Conservation (phyloP, 768 basidiomycete genomes). For the Chalciporus pseudorubinellus region DNA sequence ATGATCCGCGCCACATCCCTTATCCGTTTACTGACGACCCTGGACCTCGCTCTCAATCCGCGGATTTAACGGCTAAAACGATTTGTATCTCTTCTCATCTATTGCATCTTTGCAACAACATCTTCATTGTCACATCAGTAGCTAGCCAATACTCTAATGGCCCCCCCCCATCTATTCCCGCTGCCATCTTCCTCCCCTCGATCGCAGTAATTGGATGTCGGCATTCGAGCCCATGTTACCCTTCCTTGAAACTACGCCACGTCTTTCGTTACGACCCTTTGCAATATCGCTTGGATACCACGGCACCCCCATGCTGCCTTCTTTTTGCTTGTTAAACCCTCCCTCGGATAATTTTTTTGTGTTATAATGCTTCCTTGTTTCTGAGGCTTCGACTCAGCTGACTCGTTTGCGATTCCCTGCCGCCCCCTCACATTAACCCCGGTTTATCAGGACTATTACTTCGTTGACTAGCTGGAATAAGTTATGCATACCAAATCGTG, state of each 20-base stretch:
- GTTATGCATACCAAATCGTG: conserved; percentile 8
- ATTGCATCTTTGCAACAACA: conserved; percentile 21
- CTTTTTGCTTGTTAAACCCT: conserved; percentile 1
- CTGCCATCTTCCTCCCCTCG: conserved; percentile 4
- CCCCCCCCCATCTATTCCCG: conserved; percentile 12
- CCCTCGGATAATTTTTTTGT: conserved; percentile 3
- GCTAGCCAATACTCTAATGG: conserved; percentile 21
- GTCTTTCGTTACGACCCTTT: conserved; percentile 7
- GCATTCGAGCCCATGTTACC: conserved; percentile 8
- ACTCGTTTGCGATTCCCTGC: not conserved
- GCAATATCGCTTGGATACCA: conserved; percentile 28
- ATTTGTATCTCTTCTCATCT: conserved; percentile 23
- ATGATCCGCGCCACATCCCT: conserved; percentile 29
- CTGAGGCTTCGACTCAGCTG: not conserved
- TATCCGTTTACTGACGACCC: not conserved
- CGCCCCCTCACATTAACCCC: conserved; percentile 1
- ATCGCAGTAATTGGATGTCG: conserved; percentile 14
- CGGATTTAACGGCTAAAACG: conserved; percentile 6
- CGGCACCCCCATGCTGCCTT: conserved; percentile 4
- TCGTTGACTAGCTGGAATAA: conserved; percentile 19
- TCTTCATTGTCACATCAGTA: conserved; percentile 16
- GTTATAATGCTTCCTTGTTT: not conserved
- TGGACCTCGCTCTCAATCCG: not conserved
- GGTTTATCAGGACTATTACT: conserved; percentile 8
- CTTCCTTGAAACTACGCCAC: conserved; percentile 10